Base-by-base conservation (phyloP, 352 stramenopile genomes). In the Saprolegnia diclina region DNA sequence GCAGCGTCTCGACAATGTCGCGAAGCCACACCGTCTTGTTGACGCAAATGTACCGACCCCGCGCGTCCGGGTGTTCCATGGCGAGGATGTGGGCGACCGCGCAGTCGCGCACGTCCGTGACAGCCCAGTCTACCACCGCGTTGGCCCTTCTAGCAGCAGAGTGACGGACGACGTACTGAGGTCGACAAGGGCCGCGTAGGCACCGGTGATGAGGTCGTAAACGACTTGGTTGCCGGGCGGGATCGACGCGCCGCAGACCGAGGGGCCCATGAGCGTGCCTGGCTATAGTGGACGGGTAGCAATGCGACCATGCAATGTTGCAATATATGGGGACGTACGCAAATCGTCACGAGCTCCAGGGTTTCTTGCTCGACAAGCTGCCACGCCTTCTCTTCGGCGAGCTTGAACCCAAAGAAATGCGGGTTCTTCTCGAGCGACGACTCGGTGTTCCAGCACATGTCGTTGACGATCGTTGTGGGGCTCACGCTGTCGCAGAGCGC, bases 261-360 rank as follows among this genome's bases (percentile, higher is more conserved):
- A 54, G 13, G 65, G 65, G 4, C 65, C 65, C 65, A 72, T 72
- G n/a, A 72, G 55, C 29, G 65, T 57, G 26, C 65, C 65, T 6
- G 65, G 22, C 65, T 72, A 67, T 7, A 6, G 3, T 24, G 14
- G 5, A 11, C 26, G 54, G 21, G 21, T 18, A 10, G 26, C 10
- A 67, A 53, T n/a, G n/a, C n/a, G n/a, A n/a, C n/a, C n/a, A n/a
- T n/a, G 61, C 46, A 14, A 67, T 56, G 11, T 29, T 14, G 32
- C 18, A 21, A 16, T 21, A 67, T 14, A 56, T 22, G 32, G 38
- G 4, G 2, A 78, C 80, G 44, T 78, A 90, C 82, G 64, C 92
- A 94, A 71, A 95, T 95, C 18, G 87, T 90, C 70, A 95, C 87
- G 52, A 95, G 76, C 72, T 94, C 85, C 63, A 95, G 91, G 22